Percentiles rank a stretch among this genome's conserved stretches.
Evolutionary conservation across 1,139 yeast species (phyloP).

Genomic region (Candida dubliniensis): DNA sequence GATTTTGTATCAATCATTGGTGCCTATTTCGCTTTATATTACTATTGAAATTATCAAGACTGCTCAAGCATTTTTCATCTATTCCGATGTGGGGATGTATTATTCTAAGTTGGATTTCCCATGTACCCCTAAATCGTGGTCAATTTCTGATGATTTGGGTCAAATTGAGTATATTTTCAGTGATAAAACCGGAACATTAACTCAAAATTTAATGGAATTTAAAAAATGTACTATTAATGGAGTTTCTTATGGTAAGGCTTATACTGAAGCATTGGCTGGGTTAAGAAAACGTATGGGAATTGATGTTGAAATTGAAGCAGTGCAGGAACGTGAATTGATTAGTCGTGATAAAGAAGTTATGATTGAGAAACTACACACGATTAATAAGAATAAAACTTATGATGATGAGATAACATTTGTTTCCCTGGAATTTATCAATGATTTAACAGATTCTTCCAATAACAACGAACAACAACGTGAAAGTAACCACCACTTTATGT

Average conservation of each 20-base stretch:
- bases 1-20: slow-evolving; percentile 57
- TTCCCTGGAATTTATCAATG: slow-evolving; percentile 45
- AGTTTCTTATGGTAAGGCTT: slow-evolving; percentile 56
- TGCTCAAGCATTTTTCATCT: slow-evolving; percentile 57
- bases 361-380: slow-evolving; percentile 28
- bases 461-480: slow-evolving; percentile 32
- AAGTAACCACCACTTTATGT: slow-evolving; percentile 52
- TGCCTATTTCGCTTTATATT: slow-evolving; percentile 60
- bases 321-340: slow-evolving; percentile 39
- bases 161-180: slow-evolving; percentile 62
- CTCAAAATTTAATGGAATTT: slow-evolving; percentile 63
- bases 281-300: slow-evolving; percentile 55
- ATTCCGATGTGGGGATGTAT: slow-evolving; percentile 53
- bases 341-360: slow-evolving; percentile 38
- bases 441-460: slow-evolving; percentile 26
- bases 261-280: slow-evolving; percentile 63
- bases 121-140: slow-evolving; percentile 63
- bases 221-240: slow-evolving; percentile 60
- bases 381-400: slow-evolving; percentile 25
- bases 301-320: slow-evolving; percentile 51
- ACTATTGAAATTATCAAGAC: slow-evolving; percentile 62
- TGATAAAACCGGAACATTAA: slow-evolving; percentile 62
- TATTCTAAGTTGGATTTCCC: slow-evolving; percentile 54
- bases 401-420: slow-evolving; percentile 49
- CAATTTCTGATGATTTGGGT: slow-evolving; percentile 64